Percentiles rank a stretch among this genome's conserved stretches.
Evolutionary conservation across 2,329 filamentous ascomycete genomes (phyloP).

Genomic region (Fusarium hainanense): DNA sequence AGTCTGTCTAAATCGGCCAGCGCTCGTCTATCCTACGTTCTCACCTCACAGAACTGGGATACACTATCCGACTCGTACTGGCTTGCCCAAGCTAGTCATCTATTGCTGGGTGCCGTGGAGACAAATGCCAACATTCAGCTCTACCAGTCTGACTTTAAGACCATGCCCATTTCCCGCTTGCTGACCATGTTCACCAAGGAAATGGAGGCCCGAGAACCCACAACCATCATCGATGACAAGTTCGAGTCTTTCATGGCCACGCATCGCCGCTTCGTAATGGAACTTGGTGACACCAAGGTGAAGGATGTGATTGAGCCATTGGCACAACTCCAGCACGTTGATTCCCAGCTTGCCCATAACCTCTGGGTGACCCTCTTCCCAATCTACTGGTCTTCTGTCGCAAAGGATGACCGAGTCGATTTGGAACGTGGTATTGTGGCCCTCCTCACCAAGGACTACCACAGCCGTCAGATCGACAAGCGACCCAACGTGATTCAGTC

Average conservation of each 20-base stretch:
- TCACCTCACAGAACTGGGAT: slow-evolving; percentile 96
- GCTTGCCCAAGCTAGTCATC: slow-evolving; percentile 93
- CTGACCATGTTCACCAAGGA: slow-evolving; percentile 82
- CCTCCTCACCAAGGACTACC: slow-evolving; percentile 93
- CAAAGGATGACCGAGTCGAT: slow-evolving; percentile 88
- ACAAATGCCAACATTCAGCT: slow-evolving; percentile 82
- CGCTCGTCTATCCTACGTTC: slow-evolving; percentile 87
- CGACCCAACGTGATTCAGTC: slow-evolving; percentile 96
- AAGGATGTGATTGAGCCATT: slow-evolving; percentile 91
- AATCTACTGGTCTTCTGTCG: slow-evolving; percentile 90
- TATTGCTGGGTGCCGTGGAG: slow-evolving; percentile 91
- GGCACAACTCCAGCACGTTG: slow-evolving; percentile 90
- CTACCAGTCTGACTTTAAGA: slow-evolving; percentile 84
- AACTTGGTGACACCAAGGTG: slow-evolving; percentile 86
- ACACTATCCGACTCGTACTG: slow-evolving; percentile 95
- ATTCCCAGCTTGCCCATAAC: slow-evolving; percentile 82
- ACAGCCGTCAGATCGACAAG: slow-evolving; percentile 92
- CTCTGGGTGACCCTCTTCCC: slow-evolving; percentile 94
- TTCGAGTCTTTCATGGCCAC: slow-evolving; percentile 82
- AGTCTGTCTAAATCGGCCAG: slow-evolving; percentile 93
- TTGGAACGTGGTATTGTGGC: slow-evolving; percentile 92
- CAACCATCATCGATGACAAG: slow-evolving; percentile 82
- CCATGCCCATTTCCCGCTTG: slow-evolving; percentile 77
- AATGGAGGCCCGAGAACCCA: slow-evolving; percentile 72
- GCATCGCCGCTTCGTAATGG: slow-evolving; percentile 84